A percentile compares a stretch with the other conserved stretches of the same genome.
These are phyloP conservation scores for Aspergillus bombycis DNA, from an alignment of 2,329 filamentous ascomycete genomes.

Conservation along the genomic window DNA sequence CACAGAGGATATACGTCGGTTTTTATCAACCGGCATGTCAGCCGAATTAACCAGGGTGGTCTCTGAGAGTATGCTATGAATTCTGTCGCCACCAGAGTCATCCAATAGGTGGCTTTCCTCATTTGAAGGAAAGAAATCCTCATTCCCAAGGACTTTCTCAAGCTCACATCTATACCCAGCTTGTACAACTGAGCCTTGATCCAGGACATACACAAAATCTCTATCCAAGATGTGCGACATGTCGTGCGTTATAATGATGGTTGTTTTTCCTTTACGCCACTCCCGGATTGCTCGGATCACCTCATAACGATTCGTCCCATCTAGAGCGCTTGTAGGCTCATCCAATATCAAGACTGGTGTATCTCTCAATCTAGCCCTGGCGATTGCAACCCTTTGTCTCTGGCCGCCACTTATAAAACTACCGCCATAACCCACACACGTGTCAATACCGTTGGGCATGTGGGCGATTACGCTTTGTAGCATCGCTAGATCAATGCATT, in stretches of 20 bases:
- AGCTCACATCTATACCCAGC: conserved; percentile 67
- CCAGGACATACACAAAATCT: conserved; percentile 81
- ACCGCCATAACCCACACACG: conserved; percentile 70
- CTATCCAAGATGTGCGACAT: conserved; percentile 70
- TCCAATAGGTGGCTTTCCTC: not conserved
- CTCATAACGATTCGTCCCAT: conserved; percentile 67
- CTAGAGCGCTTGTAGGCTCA: conserved; percentile 84
- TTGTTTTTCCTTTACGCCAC: conserved; percentile 82
- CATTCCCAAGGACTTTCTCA: conserved; percentile 36
- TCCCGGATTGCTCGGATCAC: conserved; percentile 75
- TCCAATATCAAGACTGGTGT: conserved; percentile 83
- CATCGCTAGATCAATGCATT: conserved; percentile 68
- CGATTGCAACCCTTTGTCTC: conserved; percentile 77
- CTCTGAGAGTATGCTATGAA: not conserved
- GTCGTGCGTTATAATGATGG: conserved; percentile 92
- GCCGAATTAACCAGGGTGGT: not conserved
- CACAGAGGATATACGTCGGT: not conserved
- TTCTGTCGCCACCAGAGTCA: not conserved
- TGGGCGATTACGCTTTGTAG: conserved; percentile 68
- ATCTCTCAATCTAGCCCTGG: conserved; percentile 75
- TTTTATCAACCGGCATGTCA: not conserved
- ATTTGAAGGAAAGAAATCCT: conserved; percentile 23
- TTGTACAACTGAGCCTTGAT: conserved; percentile 68
- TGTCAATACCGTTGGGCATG: conserved; percentile 73
- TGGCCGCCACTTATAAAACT: conserved; percentile 81